phyloP scores from a whole-genome alignment of 1,284 basidiomycete species.

The Cutaneotrichosporon dermatis region DNA sequence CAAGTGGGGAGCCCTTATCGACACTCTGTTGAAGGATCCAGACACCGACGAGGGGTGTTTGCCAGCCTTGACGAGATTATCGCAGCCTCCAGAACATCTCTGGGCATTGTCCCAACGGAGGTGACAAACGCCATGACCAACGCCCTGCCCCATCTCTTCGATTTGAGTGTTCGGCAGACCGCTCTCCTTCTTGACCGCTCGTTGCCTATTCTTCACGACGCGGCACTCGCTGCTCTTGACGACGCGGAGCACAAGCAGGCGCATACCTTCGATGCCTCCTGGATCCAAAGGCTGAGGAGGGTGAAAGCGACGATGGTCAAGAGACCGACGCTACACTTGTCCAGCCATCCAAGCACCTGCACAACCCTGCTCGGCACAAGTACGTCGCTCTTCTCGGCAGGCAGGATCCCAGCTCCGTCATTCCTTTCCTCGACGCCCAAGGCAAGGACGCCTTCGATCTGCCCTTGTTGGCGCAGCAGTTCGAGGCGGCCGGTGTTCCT shows the following conservation, averaged over 20 bases:
- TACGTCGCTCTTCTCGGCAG: constrained; percentile 72
- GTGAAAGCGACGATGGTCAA: constrained; percentile 2
- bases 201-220: constrained; percentile 61
- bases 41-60: constrained; percentile 60
- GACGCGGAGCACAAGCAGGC: constrained; percentile 58
- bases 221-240: constrained; percentile 35
- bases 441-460: constrained; percentile 60
- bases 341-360: constrained; percentile 50
- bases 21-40: constrained; percentile 71
- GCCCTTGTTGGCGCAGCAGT: constrained; percentile 58
- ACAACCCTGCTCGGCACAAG: constrained; percentile 53
- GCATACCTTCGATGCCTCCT: constrained; percentile 74
- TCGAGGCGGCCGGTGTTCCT: constrained; percentile 63
- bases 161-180: constrained; percentile 61
- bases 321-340: constrained; percentile 1
- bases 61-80: constrained; percentile 59
- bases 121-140: constrained; percentile 56
- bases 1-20: constrained; percentile 69
- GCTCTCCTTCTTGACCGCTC: constrained; percentile 70
- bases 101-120: constrained; percentile 40
- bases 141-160: constrained; percentile 63
- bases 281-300: constrained; percentile 56
- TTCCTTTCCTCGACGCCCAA: constrained; percentile 62
- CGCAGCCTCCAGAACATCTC: constrained; percentile 28
- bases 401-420: constrained; percentile 63